Conservation (phyloP, 768 basidiomycete species). For the Lactifluus hygrophoroides region DNA sequence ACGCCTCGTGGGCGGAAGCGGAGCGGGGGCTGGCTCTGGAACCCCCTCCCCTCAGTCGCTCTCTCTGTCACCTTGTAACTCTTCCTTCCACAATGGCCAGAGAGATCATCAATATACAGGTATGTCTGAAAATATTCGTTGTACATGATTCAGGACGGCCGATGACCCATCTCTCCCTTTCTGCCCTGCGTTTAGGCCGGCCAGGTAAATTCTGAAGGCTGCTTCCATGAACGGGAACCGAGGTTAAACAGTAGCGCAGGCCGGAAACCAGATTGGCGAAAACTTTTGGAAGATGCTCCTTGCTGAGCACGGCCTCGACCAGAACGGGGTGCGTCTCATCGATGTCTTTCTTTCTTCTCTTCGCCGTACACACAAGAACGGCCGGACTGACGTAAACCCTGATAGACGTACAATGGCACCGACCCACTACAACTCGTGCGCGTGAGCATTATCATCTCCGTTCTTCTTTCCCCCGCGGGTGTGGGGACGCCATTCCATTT, state of each 20-base stretch:
- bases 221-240: not conserved
- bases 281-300: conserved; percentile 87
- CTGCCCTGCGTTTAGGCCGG: conserved; percentile 43
- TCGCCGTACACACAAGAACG: not conserved
- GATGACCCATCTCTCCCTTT: not conserved
- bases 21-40: not conserved
- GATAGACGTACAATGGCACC: conserved; percentile 49
- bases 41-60: conserved; percentile 1
- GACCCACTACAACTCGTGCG: conserved; percentile 69
- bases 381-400: not conserved
- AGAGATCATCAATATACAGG: conserved; percentile 82
- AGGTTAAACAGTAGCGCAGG: conserved; percentile 30
- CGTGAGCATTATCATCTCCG: conserved; percentile 31
- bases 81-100: conserved; percentile 43
- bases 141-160: not conserved
- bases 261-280: conserved; percentile 74
- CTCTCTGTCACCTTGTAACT: not conserved
- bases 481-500: not conserved
- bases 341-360: not conserved
- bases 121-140: conserved; percentile 11
- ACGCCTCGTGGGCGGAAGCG: conserved; percentile 11
- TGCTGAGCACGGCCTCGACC: conserved; percentile 75
- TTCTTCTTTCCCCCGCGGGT: too few relatives aligned
- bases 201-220: conserved; percentile 43
- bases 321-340: conserved; percentile 47